Conservation (phyloP, 176 grass and related monocot genomes). For the Miscanthus lutarioriparius region DNA sequence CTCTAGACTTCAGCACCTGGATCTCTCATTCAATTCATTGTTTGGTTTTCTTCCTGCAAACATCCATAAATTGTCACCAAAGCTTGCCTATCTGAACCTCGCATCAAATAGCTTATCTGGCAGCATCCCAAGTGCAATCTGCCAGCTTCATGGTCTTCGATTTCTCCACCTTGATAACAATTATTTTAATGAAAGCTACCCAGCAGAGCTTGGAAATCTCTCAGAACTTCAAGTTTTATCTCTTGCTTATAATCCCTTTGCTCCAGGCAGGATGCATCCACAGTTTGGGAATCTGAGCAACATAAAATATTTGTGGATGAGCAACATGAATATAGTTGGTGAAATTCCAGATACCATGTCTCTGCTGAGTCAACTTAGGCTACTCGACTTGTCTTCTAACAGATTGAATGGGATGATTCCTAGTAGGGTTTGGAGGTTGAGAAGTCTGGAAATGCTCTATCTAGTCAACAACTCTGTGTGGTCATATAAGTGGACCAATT, state of each 20-base stretch:
- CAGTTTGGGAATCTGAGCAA: conserved; percentile 47
- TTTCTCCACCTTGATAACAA: background rate
- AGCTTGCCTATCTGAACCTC: background rate
- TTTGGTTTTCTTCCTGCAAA: background rate
- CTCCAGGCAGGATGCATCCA: background rate
- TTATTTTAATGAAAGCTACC: background rate
- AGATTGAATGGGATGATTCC: background rate
- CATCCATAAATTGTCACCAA: background rate
- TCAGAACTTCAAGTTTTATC: background rate
- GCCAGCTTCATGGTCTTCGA: background rate
- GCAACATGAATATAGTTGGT: conserved; percentile 19
- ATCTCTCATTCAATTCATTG: background rate
- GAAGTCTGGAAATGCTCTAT: background rate
- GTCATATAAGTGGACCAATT: background rate
- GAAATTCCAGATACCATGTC: conserved; percentile 35
- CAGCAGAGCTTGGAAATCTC: background rate
- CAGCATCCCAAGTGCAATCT: background rate
- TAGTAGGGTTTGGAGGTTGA: background rate
- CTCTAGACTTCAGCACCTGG: background rate
- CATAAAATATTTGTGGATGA: conserved; percentile 35
- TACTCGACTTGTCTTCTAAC: conserved; percentile 37
- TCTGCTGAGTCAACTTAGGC: conserved; percentile 1
- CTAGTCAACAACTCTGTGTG: background rate
- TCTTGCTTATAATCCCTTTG: conserved; percentile 18
- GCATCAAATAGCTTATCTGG: background rate